phyloP scores from a whole-genome alignment of 768 basidiomycete genomes.

The Brasilioporus rufonigricans region DNA sequence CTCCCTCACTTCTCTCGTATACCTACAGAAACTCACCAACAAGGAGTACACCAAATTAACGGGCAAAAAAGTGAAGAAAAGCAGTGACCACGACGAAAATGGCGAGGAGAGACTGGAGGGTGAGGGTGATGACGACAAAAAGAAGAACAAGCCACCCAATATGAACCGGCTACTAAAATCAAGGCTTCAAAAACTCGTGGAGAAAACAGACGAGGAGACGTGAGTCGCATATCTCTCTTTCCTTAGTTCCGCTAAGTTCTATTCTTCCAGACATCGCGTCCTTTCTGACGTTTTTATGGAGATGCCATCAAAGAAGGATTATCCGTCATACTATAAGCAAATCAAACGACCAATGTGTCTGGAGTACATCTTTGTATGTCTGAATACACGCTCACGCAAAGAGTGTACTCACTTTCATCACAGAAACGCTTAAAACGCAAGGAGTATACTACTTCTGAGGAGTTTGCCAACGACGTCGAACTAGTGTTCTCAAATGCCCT shows the following conservation, averaged over 20 bases:
- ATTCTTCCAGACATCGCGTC: conserved; percentile 53
- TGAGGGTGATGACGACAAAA: conserved; percentile 45
- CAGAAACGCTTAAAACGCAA: conserved; percentile 83
- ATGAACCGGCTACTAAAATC: conserved; percentile 65
- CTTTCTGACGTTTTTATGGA: conserved; percentile 80
- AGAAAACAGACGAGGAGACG: conserved; percentile 65
- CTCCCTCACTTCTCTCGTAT: conserved; percentile 2
- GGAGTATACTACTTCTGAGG: conserved; percentile 62
- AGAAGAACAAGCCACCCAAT: conserved; percentile 54
- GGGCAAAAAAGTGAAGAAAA: conserved; percentile 40
- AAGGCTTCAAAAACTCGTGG: conserved; percentile 68
- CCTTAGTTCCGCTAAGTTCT: not conserved
- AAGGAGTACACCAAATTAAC: conserved; percentile 47
- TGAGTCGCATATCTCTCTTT: conserved; percentile 36
- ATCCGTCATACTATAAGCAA: conserved; percentile 75
- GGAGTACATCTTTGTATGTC: conserved; percentile 70
- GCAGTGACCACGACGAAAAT: conserved; percentile 37
- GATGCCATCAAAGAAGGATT: conserved; percentile 74
- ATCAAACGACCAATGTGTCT: conserved; percentile 81
- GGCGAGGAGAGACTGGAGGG: conserved; percentile 41
- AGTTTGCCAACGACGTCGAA: conserved; percentile 85
- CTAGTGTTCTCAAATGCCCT: conserved; percentile 89
- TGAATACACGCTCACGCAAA: not conserved
- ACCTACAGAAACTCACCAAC: conserved; percentile 43
- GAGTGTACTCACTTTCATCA: not conserved